A percentile compares a stretch with the other conserved stretches of the same genome.
phyloP scores from a whole-genome alignment of 1,139 yeast species.

The Candida labiduridarum region DNA sequence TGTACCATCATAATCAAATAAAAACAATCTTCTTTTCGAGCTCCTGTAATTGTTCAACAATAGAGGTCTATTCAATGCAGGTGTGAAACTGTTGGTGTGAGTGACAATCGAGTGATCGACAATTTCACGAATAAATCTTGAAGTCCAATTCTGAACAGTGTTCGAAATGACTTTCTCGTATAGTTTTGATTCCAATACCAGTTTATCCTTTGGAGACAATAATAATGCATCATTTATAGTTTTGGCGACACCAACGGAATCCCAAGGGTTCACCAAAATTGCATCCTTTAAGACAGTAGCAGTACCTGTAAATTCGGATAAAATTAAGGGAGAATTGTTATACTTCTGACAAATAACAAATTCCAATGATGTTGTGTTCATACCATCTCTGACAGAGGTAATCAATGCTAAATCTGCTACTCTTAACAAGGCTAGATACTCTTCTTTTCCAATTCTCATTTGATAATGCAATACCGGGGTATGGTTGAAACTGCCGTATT shows the following conservation, averaged over 20 bases:
- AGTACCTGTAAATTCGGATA: constrained; percentile 94
- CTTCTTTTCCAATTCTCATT: constrained; percentile 84
- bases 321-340: constrained; percentile 71
- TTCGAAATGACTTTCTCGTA: constrained; percentile 67
- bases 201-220: constrained; percentile 47
- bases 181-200: constrained; percentile 50
- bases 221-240: constrained; percentile 70
- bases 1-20: constrained; percentile 97
- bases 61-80: constrained; percentile 77
- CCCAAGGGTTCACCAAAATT: constrained; percentile 94
- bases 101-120: constrained; percentile 50
- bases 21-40: constrained; percentile 71
- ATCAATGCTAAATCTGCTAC: constrained; percentile 90
- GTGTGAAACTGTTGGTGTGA: constrained; percentile 65
- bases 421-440: constrained; percentile 82
- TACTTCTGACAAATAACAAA: constrained; percentile 85
- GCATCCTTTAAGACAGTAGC: constrained; percentile 81
- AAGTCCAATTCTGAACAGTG: constrained; percentile 84
- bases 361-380: constrained; percentile 93
- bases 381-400: constrained; percentile 92
- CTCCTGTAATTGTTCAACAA: constrained; percentile 59
- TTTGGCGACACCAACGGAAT: constrained; percentile 87
- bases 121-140: constrained; percentile 58
- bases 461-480: constrained; percentile 92
- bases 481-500: constrained; percentile 76